Conservation (phyloP, 2,329 filamentous ascomycete species). For the Intubia oerlemansii region DNA sequence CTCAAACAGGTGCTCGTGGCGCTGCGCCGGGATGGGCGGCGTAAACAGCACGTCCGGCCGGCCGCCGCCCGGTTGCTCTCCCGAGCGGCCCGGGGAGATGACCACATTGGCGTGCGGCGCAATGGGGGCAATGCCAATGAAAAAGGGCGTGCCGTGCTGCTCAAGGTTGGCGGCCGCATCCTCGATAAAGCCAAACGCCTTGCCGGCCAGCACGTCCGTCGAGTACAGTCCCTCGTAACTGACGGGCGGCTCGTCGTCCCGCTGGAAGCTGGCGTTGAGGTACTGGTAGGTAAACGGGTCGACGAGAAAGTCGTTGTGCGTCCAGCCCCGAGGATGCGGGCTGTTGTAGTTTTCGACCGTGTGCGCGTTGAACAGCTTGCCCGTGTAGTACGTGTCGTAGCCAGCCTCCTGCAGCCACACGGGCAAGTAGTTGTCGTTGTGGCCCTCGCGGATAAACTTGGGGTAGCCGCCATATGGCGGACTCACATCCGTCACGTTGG, state of each 20-base stretch:
- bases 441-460: constrained; percentile 42
- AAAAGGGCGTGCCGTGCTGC: constrained; percentile 37
- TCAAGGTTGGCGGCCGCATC: constrained; percentile 29
- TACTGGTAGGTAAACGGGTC: constrained; percentile 44
- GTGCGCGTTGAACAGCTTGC: constrained; percentile 51
- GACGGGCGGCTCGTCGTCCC: constrained; percentile 30
- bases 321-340: constrained; percentile 36
- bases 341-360: constrained; percentile 37
- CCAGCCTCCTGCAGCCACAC: constrained; percentile 48
- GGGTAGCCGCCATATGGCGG: constrained; percentile 41
- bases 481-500: constrained; percentile 39
- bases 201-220: constrained; percentile 34
- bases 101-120: constrained; percentile 41
- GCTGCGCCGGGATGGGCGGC: constrained; percentile 32
- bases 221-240: constrained; percentile 32
- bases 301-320: constrained; percentile 29
- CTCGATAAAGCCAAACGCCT: constrained; percentile 37
- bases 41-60: constrained; percentile 12
- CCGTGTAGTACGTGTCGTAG: constrained; percentile 51
- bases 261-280: constrained; percentile 35
- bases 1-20: constrained; percentile 41
- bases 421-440: constrained; percentile 46
- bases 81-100: too few relatives aligned
- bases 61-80: not conserved
- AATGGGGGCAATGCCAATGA: constrained; percentile 42